These are phyloP conservation scores for Hanseniaspora clermontiae DNA, from an alignment of 805 yeast genomes.

Conservation along the genomic window DNA sequence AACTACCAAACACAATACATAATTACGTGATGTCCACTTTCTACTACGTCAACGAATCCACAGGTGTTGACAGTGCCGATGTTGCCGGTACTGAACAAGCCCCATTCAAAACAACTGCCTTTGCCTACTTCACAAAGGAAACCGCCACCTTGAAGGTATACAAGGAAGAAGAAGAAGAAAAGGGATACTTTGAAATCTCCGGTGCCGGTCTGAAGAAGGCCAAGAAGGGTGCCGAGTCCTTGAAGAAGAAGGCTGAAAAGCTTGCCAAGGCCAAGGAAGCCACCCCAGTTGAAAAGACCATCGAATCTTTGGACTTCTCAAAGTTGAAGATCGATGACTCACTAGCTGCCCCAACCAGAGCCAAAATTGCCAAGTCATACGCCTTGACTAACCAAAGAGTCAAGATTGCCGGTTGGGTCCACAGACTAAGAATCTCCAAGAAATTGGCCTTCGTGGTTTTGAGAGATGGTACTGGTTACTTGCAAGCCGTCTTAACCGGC, in stretches of 20 bases:
- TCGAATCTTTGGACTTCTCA: conserved; percentile 64
- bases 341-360: conserved; percentile 53
- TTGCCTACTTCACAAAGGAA: conserved; percentile 43
- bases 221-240: conserved; percentile 85
- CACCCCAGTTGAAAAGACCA: conserved; percentile 42
- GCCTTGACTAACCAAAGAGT: conserved; percentile 57
- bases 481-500: conserved; percentile 80
- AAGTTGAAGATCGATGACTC: conserved; percentile 56
- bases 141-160: conserved; percentile 47
- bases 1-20: background rate
- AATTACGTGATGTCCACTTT: conserved; percentile 20
- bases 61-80: conserved; percentile 52
- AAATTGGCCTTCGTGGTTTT: conserved; percentile 80
- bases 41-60: conserved; percentile 59
- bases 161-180: conserved; percentile 39
- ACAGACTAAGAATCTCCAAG: conserved; percentile 84
- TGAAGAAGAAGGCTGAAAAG: conserved; percentile 55
- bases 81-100: conserved; percentile 50
- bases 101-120: conserved; percentile 78
- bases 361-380: conserved; percentile 49
- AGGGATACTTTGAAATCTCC: conserved; percentile 41
- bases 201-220: conserved; percentile 93
- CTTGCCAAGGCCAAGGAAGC: conserved; percentile 43
- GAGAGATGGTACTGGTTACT: conserved; percentile 88
- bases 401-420: conserved; percentile 85